These are phyloP conservation scores for Ustilago nuda DNA, from an alignment of 1,284 basidiomycete species.

Conservation along the genomic window DNA sequence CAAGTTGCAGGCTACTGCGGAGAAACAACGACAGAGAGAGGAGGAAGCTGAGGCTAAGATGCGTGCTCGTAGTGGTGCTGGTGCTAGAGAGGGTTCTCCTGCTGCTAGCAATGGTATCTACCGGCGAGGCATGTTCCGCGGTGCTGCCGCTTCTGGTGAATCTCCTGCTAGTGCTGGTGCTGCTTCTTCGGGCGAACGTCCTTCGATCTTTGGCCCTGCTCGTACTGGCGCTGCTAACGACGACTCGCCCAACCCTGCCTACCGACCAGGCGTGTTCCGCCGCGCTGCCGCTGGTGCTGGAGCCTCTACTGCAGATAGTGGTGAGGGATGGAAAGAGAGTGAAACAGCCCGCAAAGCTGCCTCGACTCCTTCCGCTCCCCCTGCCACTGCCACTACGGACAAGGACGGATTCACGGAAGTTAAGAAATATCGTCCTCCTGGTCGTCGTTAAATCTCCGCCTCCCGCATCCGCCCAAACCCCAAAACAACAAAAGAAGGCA, in stretches of 20 bases:
- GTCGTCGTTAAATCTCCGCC: constrained; percentile 25
- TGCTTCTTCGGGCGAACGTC: constrained; percentile 28
- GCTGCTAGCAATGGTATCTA: constrained; percentile 6
- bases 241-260: constrained; percentile 23
- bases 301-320: constrained; percentile 11
- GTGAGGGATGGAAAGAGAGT: constrained; percentile 42
- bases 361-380: constrained; percentile 23
- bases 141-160: constrained; percentile 12
- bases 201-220: constrained; percentile 36
- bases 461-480: background rate
- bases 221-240: constrained; percentile 25
- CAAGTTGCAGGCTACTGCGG: constrained; percentile 58
- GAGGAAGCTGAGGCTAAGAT: constrained; percentile 51
- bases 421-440: constrained; percentile 52
- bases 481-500: too few relatives aligned
- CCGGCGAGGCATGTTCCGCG: constrained; percentile 23
- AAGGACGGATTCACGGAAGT: constrained; percentile 58
- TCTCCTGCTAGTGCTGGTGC: constrained; percentile 15
- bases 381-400: constrained; percentile 29
- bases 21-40: constrained; percentile 62
- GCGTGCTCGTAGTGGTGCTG: constrained; percentile 20
- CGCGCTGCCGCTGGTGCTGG: constrained; percentile 24
- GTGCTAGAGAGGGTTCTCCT: constrained; percentile 20
- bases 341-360: constrained; percentile 49
- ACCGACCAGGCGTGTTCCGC: constrained; percentile 48